A percentile compares a stretch with the other conserved stretches of the same genome.
Evolutionary conservation across 1,284 basidiomycete species (phyloP).

Genomic region (Ganoderma meredithae): DNA sequence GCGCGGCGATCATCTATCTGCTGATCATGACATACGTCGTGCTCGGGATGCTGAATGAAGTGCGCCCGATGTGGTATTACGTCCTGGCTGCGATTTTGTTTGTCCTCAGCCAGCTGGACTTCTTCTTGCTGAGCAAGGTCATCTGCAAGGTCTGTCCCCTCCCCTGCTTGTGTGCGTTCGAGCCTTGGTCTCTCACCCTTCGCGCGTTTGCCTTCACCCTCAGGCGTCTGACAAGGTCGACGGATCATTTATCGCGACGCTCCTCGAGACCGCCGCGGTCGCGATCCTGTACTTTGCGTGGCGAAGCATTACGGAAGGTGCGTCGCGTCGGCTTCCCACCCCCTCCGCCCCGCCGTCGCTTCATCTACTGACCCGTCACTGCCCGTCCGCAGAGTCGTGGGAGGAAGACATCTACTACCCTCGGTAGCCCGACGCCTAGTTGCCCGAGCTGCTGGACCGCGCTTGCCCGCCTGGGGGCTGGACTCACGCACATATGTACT

Average conservation of each 20-base stretch:
- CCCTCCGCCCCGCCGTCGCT: conserved; percentile 1
- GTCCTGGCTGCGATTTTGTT: conserved; percentile 72
- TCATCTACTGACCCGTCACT: conserved; percentile 5
- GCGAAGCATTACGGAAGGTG: conserved; percentile 87
- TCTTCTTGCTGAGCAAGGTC: conserved; percentile 78
- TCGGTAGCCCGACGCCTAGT: conserved; percentile 26
- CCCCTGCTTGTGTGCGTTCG: conserved; percentile 18
- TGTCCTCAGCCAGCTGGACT: conserved; percentile 77
- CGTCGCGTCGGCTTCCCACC: conserved; percentile 41
- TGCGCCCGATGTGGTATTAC: conserved; percentile 77
- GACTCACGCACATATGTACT: neutral
- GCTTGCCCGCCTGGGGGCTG: neutral
- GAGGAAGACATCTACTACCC: conserved; percentile 40
- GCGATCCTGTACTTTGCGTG: conserved; percentile 79
- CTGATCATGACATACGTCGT: conserved; percentile 80
- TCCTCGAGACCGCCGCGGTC: conserved; percentile 77
- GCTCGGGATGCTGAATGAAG: conserved; percentile 72
- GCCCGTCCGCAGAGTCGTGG: conserved; percentile 33
- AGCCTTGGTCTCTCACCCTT: neutral
- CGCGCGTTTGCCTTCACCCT: conserved; percentile 20
- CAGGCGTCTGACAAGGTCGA: conserved; percentile 62
- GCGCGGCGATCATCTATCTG: conserved; percentile 73
- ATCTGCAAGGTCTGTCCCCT: conserved; percentile 71
- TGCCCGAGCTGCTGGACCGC: neutral
- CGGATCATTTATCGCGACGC: conserved; percentile 82